These are phyloP conservation scores for Solanum hybrid DNA, from an alignment of 305 asterid species.

Conservation along the genomic window DNA sequence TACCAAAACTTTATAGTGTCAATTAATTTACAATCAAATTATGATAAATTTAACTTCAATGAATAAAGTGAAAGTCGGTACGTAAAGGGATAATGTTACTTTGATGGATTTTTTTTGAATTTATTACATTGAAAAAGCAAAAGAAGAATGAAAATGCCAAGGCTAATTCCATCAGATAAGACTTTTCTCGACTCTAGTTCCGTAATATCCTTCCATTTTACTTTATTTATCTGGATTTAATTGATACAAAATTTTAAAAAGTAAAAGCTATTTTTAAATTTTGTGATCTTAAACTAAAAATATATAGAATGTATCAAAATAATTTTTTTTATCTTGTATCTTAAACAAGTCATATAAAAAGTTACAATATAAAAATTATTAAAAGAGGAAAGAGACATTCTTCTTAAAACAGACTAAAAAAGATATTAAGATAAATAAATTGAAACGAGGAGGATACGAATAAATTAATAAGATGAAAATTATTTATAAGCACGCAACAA, in stretches of 20 bases:
- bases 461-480: not conserved
- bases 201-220: no score
- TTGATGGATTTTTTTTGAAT: no score
- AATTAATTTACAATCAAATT: not conserved
- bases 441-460: fast-evolving
- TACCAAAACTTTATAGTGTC: not conserved
- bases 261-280: no score
- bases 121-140: not conserved
- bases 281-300: not conserved
- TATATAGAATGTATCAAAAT: no score
- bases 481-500: not conserved
- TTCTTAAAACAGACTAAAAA: no score
- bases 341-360: no score
- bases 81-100: not conserved
- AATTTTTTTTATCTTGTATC: not conserved
- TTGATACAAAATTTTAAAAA: no score
- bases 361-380: no score
- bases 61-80: not conserved
- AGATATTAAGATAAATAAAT: no score
- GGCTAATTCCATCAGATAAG: not conserved
- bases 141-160: not conserved
- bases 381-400: no score
- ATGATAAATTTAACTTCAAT: not conserved
- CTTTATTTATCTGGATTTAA: not conserved
- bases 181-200: not conserved